Conservation (phyloP, 768 basidiomycete genomes). For the Termitomyces sp. region DNA sequence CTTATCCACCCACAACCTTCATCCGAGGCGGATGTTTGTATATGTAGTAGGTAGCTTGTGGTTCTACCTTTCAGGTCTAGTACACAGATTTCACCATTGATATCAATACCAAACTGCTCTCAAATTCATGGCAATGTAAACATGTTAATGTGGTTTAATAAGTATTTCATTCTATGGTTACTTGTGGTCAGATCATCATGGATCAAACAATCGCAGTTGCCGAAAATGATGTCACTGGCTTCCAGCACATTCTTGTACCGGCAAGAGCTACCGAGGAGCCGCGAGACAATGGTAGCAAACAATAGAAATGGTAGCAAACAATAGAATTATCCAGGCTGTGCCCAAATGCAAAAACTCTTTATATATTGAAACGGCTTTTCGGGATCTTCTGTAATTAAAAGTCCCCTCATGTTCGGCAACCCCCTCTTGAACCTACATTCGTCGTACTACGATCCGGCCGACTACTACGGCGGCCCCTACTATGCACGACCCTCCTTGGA, state of each 20-base stretch:
- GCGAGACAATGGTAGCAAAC: neutral
- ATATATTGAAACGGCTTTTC: neutral
- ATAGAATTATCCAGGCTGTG: neutral
- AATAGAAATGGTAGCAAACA: neutral
- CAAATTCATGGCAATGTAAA: too few species aligned
- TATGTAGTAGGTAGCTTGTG: too few species aligned
- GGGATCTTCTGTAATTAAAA: neutral
- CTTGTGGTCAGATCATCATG: neutral
- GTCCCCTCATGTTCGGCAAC: constrained; percentile 18
- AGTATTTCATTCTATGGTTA: too few species aligned
- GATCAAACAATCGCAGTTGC: neutral
- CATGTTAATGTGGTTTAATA: too few species aligned
- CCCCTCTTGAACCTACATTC: constrained; percentile 16
- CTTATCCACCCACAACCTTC: too few species aligned
- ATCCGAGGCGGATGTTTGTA: too few species aligned
- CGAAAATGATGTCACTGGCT: neutral
- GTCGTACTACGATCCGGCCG: constrained; percentile 12
- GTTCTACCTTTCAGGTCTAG: too few species aligned
- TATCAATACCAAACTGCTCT: too few species aligned
- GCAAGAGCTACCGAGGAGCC: neutral
- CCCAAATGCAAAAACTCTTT: neutral
- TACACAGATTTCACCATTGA: too few species aligned
- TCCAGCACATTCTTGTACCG: constrained; percentile 7
- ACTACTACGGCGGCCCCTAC: neutral
- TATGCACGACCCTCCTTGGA: constrained; percentile 5